phyloP scores from a whole-genome alignment of 1,284 basidiomycete genomes.

The Amylostereum chailletii region DNA sequence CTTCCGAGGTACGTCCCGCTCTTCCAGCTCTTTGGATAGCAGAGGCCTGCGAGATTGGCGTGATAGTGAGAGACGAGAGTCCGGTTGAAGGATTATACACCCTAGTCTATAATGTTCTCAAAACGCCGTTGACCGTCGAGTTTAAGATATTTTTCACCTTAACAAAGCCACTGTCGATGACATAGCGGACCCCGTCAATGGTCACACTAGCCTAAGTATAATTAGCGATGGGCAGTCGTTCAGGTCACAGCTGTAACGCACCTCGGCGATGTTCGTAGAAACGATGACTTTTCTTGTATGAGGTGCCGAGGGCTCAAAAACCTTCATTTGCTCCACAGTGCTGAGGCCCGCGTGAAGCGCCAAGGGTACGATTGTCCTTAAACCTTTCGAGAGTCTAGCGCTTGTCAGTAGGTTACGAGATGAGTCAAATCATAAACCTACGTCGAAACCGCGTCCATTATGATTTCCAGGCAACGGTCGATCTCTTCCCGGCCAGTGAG shows the following conservation, averaged over 20 bases:
- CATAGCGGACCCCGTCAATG: constrained; percentile 90
- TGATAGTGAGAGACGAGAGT: constrained; percentile 74
- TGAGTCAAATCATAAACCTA: constrained; percentile 28
- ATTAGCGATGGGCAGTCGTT: not conserved
- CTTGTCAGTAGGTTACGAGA: constrained; percentile 2
- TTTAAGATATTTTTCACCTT: constrained; percentile 49
- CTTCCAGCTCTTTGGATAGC: constrained; percentile 86
- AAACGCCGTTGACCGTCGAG: not conserved
- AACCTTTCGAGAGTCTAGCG: constrained; percentile 56
- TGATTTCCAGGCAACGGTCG: constrained; percentile 74
- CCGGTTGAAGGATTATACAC: constrained; percentile 77
- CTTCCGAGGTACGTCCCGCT: constrained; percentile 84
- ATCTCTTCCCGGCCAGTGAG: constrained; percentile 97
- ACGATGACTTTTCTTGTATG: constrained; percentile 86
- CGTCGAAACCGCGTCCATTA: constrained; percentile 75
- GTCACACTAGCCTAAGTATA: constrained; percentile 78
- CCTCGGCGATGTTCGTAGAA: constrained; percentile 95
- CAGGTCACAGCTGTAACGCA: constrained; percentile 18
- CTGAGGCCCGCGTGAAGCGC: constrained; percentile 87
- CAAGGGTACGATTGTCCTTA: constrained; percentile 55
- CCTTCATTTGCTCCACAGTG: constrained; percentile 76
- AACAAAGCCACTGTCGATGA: constrained; percentile 93
- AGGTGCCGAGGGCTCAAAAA: constrained; percentile 71
- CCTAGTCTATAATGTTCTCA: constrained; percentile 47
- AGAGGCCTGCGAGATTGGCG: constrained; percentile 77